Evolutionary conservation across 2,329 filamentous ascomycete species (phyloP), one percentile per base, ranked within the genome.

Genomic region (Talaromyces sp.): DNA sequence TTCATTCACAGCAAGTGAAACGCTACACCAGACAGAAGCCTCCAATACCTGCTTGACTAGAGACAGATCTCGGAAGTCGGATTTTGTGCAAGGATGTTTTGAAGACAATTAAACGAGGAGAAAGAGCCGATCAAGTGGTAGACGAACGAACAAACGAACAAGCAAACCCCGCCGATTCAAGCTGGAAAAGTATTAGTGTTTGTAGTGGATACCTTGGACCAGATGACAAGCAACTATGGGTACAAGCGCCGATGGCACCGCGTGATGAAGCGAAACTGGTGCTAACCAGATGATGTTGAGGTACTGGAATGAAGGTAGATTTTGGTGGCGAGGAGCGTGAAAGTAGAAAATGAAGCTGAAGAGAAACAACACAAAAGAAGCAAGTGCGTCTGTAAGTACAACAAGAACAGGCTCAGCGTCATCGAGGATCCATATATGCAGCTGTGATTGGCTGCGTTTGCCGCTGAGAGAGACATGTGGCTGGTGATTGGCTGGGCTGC

Each of bases 91-190:
- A n/a, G 34, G 34, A 40, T n/a, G 17, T n/a, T 40, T n/a, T 17
- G 36, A 40, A 40, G 27, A 19, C n/a, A 36, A 36, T 36, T 36
- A 36, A 38, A 36, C 31, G 53, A 56, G n/a, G 31, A 22, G 29
- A 36, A 53, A 34, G 51, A 56, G 27, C 27, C 29, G 59, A 22
- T 36, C 43, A 22, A 22, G 11, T 36, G 49, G 53, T 38, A 43
- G 34, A 54, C 36, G 58, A 61, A 25, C 4, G 25, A 34, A 36
- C 27, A 25, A 53, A 25, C 40, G 43, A 51, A 61, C 19, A 38
- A 49, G 43, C 43, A 62, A 53, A 62, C 59, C 60, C 60, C 60
- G 60, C 60, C 22, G n/a, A n/a, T 51, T 54, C 60, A 27, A 19
- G 19, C 60, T 62, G 22, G 11, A 54, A 36, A 38, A 43, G 47